Percentiles rank a stretch among this genome's conserved stretches.
These are phyloP conservation scores for Yarrowia bubula DNA, from an alignment of 805 yeast genomes.

Conservation along the genomic window DNA sequence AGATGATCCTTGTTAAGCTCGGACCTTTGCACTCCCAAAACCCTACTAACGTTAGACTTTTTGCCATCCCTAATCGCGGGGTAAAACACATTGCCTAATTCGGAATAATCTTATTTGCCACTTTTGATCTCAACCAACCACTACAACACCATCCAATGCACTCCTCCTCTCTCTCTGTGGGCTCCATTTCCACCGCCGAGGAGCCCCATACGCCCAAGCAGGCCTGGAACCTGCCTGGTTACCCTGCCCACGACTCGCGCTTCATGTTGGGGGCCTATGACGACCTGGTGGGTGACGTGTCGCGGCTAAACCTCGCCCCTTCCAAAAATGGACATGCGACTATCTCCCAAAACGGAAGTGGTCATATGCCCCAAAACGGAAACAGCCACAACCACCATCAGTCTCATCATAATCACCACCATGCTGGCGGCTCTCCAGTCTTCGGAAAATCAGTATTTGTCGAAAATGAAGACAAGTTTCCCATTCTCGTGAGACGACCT, in stretches of 20 bases:
- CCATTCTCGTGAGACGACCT: conserved; percentile 13
- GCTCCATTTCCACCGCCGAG: conserved; percentile 22
- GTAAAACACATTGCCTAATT: conserved; percentile 26
- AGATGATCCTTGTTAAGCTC: not conserved
- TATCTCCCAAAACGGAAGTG: conserved; percentile 5
- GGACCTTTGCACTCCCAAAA: conserved; percentile 5
- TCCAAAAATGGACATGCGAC: not conserved
- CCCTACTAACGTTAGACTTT: conserved; percentile 24
- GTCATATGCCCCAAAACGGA: conserved; percentile 12
- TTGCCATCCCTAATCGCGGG: conserved; percentile 27
- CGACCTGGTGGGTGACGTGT: conserved; percentile 25
- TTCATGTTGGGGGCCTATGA: conserved; percentile 13
- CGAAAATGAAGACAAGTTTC: conserved; percentile 21
- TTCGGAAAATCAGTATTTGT: conserved; percentile 24
- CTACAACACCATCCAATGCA: not conserved
- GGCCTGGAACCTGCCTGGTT: conserved; percentile 25
- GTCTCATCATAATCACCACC: not conserved
- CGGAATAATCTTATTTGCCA: conserved; percentile 21
- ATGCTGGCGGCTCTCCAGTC: conserved; percentile 1
- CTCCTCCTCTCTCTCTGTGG: conserved; percentile 24
- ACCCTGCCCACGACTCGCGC: conserved; percentile 22
- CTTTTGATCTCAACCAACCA: not conserved
- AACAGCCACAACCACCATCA: not conserved
- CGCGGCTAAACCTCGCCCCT: conserved; percentile 17
- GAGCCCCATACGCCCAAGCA: conserved; percentile 26